Base-by-base conservation (phyloP, 148 eudicot genomes). In the Linanthus parryae region DNA sequence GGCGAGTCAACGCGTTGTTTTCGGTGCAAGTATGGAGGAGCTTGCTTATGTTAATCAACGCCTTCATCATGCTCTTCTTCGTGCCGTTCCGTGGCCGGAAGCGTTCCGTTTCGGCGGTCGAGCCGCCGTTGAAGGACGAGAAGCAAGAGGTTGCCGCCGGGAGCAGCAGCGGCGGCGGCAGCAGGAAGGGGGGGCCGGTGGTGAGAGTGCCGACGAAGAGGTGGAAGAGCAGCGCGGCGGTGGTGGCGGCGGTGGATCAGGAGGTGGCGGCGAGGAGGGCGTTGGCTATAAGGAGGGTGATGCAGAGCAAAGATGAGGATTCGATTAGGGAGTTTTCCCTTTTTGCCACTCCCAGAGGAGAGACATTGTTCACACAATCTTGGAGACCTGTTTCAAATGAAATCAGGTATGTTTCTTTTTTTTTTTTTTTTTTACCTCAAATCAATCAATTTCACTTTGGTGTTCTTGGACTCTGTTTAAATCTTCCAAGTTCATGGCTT, bases 291-390 rank as follows among this genome's bases (percentile, higher is more conserved):
- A 49, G 49, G 57, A 63, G 83, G 60, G 96, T 81, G 27, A 44
- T 27, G 52, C 65, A 77, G 33, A 88, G 69, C 37, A 56, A 62
- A 10, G 72, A 54, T 20, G 71, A 48, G 0, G 56, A 27, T 25
- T 68, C 73, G 23, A 33, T 39, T 1, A 72, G 92, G 59, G 85
- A 72, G 0, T 88, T 52, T 67, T 69, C 72, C 2, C 51, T 84
- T 30, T 69, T 83, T 61, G 69, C 8, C 21, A 60, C 81, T 1
- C 42, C 69, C 0, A 57, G 83, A 46, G 88, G 83, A 8, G 81
- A 69, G 15, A 76, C 85, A 0, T 53, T 83, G 59, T 88, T 88
- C 50, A 84, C 92, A 7, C 96, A 84, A 48, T 73, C 92, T 0
- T 88, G 96, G 96, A 73, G 81, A 10, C 85, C 92, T 16, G 51